Conservation (phyloP, 2,329 filamentous ascomycete genomes). For the Penicillium aurantiogriseum region DNA sequence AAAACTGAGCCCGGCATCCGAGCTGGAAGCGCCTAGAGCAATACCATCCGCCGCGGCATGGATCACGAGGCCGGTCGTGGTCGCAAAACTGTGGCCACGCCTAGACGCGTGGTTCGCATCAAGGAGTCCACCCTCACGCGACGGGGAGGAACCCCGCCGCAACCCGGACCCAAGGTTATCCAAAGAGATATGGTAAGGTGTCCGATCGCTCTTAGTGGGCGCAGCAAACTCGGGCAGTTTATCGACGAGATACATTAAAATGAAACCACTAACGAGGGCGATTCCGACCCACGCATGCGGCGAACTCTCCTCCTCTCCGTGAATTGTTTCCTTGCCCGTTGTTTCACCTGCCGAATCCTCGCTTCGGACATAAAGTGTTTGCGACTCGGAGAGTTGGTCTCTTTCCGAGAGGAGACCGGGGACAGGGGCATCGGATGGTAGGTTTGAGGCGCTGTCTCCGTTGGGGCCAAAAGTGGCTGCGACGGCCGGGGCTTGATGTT, state of each 20-base stretch:
- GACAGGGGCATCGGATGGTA: conserved; percentile 10
- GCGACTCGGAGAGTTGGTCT: conserved; percentile 4
- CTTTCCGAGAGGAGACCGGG: conserved; percentile 16
- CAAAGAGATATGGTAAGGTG: conserved; percentile 81
- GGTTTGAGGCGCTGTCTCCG: neutral
- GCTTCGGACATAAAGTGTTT: conserved; percentile 26
- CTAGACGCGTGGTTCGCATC: conserved; percentile 29
- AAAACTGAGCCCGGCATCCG: conserved; percentile 74
- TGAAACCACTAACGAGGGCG: conserved; percentile 81
- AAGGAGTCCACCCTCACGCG: conserved; percentile 39
- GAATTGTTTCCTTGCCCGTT: conserved; percentile 38
- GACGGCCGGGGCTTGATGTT: conserved; percentile 24
- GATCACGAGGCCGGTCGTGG: conserved; percentile 91
- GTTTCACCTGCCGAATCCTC: conserved; percentile 38
- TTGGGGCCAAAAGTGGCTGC: conserved; percentile 11
- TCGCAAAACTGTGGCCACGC: conserved; percentile 63
- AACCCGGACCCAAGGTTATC: conserved; percentile 68
- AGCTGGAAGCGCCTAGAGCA: conserved; percentile 86
- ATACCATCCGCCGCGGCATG: conserved; percentile 95
- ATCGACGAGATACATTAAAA: conserved; percentile 96
- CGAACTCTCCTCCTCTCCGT: conserved; percentile 43
- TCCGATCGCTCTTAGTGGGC: conserved; percentile 61
- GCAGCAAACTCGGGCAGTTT: conserved; percentile 73
- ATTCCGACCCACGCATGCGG: conserved; percentile 80
- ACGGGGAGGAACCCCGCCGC: conserved; percentile 44